Conservation (phyloP, 768 basidiomycete species). For the Favolaschia claudopus region DNA sequence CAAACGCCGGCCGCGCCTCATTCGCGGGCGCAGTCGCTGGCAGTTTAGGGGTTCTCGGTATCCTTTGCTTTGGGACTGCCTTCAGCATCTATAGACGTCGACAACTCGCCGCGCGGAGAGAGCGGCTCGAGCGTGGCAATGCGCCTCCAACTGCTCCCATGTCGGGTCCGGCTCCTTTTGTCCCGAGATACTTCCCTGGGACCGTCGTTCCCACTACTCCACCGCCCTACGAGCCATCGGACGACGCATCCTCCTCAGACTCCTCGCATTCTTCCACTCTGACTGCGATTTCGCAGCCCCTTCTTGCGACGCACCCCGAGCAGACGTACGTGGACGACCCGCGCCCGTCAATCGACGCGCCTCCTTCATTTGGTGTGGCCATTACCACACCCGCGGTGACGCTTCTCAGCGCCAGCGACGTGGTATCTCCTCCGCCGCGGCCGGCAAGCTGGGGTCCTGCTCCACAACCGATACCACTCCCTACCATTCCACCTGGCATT, state of each 20-base stretch:
- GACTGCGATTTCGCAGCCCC: too few relatives aligned
- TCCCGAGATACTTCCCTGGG: slow-evolving; percentile 66
- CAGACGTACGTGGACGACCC: slow-evolving; percentile 15
- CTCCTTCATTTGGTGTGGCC: slow-evolving; percentile 20
- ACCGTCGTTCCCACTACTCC: slow-evolving; percentile 50
- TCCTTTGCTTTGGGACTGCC: slow-evolving; percentile 56
- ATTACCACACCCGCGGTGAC: slow-evolving; percentile 12
- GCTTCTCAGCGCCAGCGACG: slow-evolving; percentile 1
- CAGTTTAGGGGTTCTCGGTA: slow-evolving; percentile 56
- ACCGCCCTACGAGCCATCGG: slow-evolving; percentile 45
- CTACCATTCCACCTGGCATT: slow-evolving; percentile 8
- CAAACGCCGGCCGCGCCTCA: slow-evolving; percentile 40
- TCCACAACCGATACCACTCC: background rate
- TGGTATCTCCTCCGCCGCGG: background rate
- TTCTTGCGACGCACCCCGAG: too few relatives aligned
- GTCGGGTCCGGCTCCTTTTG: slow-evolving; percentile 56
- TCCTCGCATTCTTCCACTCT: too few relatives aligned
- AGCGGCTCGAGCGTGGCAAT: slow-evolving; percentile 41
- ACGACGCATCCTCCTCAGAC: slow-evolving; percentile 27
- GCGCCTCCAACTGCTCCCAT: slow-evolving; percentile 31
- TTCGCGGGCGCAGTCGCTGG: slow-evolving; percentile 64
- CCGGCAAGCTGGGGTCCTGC: slow-evolving; percentile 4
- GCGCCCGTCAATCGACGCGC: slow-evolving; percentile 10
- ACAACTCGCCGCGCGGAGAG: slow-evolving; percentile 46
- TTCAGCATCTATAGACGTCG: slow-evolving; percentile 60